phyloP scores from a whole-genome alignment of 2,329 filamentous ascomycete genomes.

The Thelonectria discophora region DNA sequence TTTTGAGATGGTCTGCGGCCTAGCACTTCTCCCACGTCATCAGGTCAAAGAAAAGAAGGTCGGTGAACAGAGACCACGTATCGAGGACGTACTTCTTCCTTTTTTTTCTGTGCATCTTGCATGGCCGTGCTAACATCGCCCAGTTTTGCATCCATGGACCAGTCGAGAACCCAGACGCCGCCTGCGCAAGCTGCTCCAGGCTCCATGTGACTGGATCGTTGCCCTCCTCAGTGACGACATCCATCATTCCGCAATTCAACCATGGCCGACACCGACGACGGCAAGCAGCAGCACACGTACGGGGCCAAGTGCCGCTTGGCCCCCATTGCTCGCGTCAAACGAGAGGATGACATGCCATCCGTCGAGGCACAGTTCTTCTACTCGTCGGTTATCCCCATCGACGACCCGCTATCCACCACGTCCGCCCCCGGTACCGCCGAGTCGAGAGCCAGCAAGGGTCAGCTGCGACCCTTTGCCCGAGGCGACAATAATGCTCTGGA shows the following conservation, averaged over 20 bases:
- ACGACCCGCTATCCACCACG: conserved; percentile 81
- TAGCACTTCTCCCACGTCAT: conserved; percentile 22
- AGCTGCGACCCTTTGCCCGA: conserved; percentile 79
- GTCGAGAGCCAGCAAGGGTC: conserved; percentile 62
- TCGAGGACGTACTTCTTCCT: conserved; percentile 4
- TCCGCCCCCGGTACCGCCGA: conserved; percentile 61
- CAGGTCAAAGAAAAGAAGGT: conserved; percentile 18
- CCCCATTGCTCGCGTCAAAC: conserved; percentile 52
- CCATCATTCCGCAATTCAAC: conserved; percentile 14
- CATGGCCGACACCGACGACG: conserved; percentile 31
- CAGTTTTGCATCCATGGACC: conserved; percentile 28
- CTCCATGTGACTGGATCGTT: conserved; percentile 25
- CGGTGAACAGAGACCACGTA: conserved; percentile 22
- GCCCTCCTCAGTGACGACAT: conserved; percentile 20
- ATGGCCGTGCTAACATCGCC: not conserved
- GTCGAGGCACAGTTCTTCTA: conserved; percentile 85
- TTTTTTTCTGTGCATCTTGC: conserved; percentile 12
- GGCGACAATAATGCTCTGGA: conserved; percentile 84
- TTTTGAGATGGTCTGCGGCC: conserved; percentile 10
- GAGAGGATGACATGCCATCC: conserved; percentile 63
- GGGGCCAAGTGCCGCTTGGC: conserved; percentile 67
- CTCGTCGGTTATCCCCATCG: conserved; percentile 80
- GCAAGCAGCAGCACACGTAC: conserved; percentile 60
- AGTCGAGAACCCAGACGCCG: conserved; percentile 22
- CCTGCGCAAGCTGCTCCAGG: conserved; percentile 30